Evolutionary conservation across 2,329 filamentous ascomycete genomes (phyloP).

Genomic region (Penicillium vulpinum): DNA sequence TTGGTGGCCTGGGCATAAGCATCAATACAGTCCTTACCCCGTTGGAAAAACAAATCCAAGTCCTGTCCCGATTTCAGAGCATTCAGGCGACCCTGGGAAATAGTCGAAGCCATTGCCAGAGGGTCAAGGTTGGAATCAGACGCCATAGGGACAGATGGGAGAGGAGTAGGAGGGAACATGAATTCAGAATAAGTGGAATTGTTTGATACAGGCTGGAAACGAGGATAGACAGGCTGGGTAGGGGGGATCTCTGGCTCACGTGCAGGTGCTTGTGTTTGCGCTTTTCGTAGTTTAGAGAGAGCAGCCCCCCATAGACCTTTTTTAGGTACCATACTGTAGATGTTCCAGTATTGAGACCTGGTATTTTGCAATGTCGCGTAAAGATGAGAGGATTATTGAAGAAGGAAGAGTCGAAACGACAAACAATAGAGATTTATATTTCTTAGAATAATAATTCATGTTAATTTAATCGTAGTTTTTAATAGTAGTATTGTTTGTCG

Average conservation of each 20-base stretch:
- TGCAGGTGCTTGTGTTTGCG: neutral
- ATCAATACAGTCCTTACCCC: constrained; percentile 2
- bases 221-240: neutral
- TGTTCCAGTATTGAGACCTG: no score
- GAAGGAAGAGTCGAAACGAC: no score
- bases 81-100: neutral
- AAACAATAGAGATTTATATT: no score
- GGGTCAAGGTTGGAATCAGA: constrained; percentile 1
- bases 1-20: constrained; percentile 3
- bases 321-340: neutral
- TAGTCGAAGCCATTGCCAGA: neutral
- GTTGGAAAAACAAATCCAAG: neutral
- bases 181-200: neutral
- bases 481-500: no score
- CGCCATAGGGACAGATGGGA: constrained; percentile 17
- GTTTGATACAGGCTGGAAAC: neutral
- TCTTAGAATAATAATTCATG: no score
- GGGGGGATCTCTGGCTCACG: neutral
- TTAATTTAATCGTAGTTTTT: no score
- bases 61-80: neutral
- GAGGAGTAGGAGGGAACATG: constrained; percentile 3
- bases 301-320: neutral
- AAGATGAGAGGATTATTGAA: no score
- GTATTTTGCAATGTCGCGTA: no score
- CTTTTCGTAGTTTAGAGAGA: neutral